Conservation (phyloP, 2,329 filamentous ascomycete species). For the Aspergillus ochraceoroseus region DNA sequence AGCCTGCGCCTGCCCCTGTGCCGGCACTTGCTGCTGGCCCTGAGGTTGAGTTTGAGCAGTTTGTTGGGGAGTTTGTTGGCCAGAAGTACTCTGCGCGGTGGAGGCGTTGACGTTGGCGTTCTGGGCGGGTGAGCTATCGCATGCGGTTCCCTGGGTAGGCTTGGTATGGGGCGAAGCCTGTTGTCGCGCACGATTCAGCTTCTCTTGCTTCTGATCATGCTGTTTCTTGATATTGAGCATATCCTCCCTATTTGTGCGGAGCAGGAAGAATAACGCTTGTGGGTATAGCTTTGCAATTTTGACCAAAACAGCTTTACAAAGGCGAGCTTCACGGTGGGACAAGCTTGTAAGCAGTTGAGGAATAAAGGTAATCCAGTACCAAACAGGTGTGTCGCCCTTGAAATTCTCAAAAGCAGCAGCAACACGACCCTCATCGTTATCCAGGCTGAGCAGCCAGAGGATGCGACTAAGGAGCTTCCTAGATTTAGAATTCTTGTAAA, state of each 20-base stretch:
- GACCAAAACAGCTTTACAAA: slow-evolving; percentile 77
- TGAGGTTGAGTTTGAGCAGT: slow-evolving; percentile 23
- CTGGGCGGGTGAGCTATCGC: slow-evolving; percentile 38
- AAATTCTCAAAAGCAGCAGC: slow-evolving; percentile 88
- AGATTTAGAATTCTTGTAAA: slow-evolving; percentile 96
- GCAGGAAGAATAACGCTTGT: slow-evolving; percentile 91
- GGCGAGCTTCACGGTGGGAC: slow-evolving; percentile 81
- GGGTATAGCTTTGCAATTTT: slow-evolving; percentile 96
- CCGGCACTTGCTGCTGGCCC: slow-evolving; percentile 14
- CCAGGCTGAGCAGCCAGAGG: slow-evolving; percentile 89
- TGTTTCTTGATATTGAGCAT: slow-evolving; percentile 87
- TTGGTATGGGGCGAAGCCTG: slow-evolving; percentile 39
- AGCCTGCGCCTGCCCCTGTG: slow-evolving; percentile 12
- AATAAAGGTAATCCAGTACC: slow-evolving; percentile 99
- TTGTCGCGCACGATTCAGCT: slow-evolving; percentile 60
- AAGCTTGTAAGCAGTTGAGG: slow-evolving; percentile 90
- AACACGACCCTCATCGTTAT: slow-evolving; percentile 78
- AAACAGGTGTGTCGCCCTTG: slow-evolving; percentile 94
- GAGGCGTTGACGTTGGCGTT: slow-evolving; percentile 45
- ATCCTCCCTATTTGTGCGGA: slow-evolving; percentile 89
- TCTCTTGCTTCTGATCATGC: slow-evolving; percentile 62
- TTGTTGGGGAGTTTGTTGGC: slow-evolving; percentile 24
- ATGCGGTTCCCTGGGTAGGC: slow-evolving; percentile 42
- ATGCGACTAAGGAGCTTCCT: slow-evolving; percentile 89
- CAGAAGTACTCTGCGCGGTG: slow-evolving; percentile 28